Conservation (phyloP, 2,329 filamentous ascomycete species). For the Fusarium coffeatum region DNA sequence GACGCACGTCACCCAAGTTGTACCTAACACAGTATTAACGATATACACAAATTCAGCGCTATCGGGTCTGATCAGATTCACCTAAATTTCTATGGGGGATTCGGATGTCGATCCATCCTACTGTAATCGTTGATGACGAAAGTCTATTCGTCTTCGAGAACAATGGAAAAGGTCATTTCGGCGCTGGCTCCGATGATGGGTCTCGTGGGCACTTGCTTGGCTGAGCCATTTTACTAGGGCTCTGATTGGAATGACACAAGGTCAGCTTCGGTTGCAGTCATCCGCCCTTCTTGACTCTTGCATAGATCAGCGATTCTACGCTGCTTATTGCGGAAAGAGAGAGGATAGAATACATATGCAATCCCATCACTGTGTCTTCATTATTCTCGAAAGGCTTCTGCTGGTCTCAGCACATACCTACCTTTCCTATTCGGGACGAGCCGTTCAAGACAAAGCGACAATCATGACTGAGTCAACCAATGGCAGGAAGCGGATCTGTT, state of each 20-base stretch:
- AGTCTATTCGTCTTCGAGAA: constrained; percentile 24
- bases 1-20: constrained; percentile 5
- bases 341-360: not conserved
- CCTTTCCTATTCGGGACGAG: constrained; percentile 24
- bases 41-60: not conserved
- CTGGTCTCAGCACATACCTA: constrained; percentile 6
- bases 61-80: not conserved
- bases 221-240: constrained; percentile 5
- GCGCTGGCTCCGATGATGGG: constrained; percentile 2
- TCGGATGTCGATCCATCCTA: not conserved
- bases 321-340: constrained; percentile 7
- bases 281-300: constrained; percentile 9
- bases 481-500: constrained; percentile 23
- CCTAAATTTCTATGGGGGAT: constrained; percentile 1
- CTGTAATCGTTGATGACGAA: constrained; percentile 1
- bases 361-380: not conserved
- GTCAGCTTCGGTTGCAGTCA: constrained; percentile 29
- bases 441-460: constrained; percentile 14
- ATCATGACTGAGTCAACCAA: constrained; percentile 12
- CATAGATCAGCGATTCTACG: not conserved
- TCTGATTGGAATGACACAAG: constrained; percentile 31
- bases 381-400: constrained; percentile 6
- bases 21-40: not conserved
- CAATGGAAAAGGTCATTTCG: constrained; percentile 11
- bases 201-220: not conserved